Conservation (phyloP, 371 early-diverging fungal species). For the Basidiobolus meristosporus region DNA sequence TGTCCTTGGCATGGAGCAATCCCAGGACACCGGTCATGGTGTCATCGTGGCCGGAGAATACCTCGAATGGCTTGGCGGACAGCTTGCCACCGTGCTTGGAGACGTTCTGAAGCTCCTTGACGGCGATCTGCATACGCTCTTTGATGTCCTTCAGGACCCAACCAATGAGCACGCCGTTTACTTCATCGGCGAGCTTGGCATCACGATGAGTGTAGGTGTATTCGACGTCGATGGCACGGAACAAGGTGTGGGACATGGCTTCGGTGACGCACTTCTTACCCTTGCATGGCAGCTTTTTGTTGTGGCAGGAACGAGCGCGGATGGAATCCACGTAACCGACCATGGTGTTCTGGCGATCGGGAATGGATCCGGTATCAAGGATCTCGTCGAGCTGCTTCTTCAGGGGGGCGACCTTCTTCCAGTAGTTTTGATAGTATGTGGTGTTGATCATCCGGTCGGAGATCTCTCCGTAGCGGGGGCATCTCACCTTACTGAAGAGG, state of each 20-base stretch:
- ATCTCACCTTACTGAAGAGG: slow-evolving; percentile 10
- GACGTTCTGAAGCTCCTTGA: slow-evolving; percentile 1
- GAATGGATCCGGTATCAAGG: slow-evolving; percentile 7
- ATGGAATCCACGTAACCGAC: slow-evolving; percentile 21
- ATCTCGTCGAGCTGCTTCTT: slow-evolving; percentile 7
- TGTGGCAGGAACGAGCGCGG: slow-evolving; percentile 23
- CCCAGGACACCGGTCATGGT: slow-evolving; percentile 21
- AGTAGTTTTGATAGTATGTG: background rate
- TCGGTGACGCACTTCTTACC: slow-evolving; percentile 12
- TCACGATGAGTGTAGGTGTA: slow-evolving; percentile 15
- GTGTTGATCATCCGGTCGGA: background rate
- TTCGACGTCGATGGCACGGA: slow-evolving; percentile 13
- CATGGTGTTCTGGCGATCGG: slow-evolving; percentile 6
- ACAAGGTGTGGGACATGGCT: slow-evolving; percentile 7
- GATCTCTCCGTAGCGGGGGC: background rate
- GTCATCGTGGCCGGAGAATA: slow-evolving; percentile 32
- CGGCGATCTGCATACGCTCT: slow-evolving; percentile 12
- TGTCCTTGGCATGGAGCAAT: slow-evolving; percentile 13
- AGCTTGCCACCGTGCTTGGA: background rate
- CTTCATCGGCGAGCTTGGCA: slow-evolving; percentile 8
- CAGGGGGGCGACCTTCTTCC: background rate
- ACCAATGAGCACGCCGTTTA: slow-evolving; percentile 16
- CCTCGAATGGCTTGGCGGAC: slow-evolving; percentile 6
- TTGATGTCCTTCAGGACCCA: slow-evolving; percentile 22
- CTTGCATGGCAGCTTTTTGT: slow-evolving; percentile 16